Base-by-base conservation (phyloP, 305 asterid species). In the Euphrasia arctica region DNA sequence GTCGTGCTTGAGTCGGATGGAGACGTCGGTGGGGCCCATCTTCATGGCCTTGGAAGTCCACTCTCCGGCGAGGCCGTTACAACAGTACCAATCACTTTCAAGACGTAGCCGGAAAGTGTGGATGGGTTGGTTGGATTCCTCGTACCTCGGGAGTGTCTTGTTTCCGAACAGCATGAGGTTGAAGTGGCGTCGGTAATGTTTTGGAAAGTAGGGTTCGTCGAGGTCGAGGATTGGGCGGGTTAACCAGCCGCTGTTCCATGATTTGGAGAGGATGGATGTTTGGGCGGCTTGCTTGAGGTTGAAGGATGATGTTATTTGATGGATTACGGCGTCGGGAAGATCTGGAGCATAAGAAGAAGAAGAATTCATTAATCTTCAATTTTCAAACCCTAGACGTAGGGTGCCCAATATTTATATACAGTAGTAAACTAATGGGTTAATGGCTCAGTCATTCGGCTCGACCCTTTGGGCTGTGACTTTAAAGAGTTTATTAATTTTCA, bases 201-300 rank as follows among this genome's bases (percentile, higher is more conserved):
- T 2, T 9, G 12, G 49, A 43, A 34, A 1, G 9, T 43, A 0
- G 13, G 13, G 2, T 49, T 60, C 29, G 18, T 65, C 58, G 7
- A 74, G 43, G 10, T 56, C 14, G 18, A 74, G 25, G 12, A 10
- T 12, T 0, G 79, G 79, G 10, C 66, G 72, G 22, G 72, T 61
- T 2, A 3, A 50, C 75, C 79, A 74, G 4, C 75, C 72, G 18
- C 3, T 28, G 55, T 50, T 36, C 75, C 75, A 74, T 8, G 63
- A 62, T 41, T 70, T 74, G 9, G 72, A 74, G 0, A 70, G 32
- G 5, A 50, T 5, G 2, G 28, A 3, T 0, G 68, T 47, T 60
- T 5, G 57, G 1, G 65, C 76, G 43, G 72, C 69, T 18, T 62
- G 18, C 49, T 57, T 72, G 12, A 12, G 62, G 25, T 0, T 9